Conservation (phyloP, 192 early-diverging fungal species). For the Phycomyces blakesleeanus region DNA sequence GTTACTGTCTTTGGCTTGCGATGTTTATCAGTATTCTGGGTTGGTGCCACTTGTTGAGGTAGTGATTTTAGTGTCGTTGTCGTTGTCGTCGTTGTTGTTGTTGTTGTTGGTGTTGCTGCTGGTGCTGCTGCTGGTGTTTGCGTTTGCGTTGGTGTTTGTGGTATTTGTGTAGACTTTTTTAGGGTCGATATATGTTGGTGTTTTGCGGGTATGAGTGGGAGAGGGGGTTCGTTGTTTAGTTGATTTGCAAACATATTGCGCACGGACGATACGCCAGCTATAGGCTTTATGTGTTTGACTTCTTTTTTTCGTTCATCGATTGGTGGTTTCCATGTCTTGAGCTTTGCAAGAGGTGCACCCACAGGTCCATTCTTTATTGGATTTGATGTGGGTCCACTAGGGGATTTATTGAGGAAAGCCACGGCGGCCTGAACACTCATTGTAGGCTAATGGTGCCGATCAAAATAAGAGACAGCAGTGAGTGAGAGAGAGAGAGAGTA, state of each 20-base stretch:
- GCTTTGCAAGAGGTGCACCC: neutral
- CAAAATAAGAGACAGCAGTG: neutral
- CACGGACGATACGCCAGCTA: neutral
- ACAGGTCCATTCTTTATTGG: neutral
- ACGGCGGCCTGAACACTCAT: constrained; percentile 30
- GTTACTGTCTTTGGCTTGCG: neutral
- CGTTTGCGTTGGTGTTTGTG: neutral
- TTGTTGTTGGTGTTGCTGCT: neutral
- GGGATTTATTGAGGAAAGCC: constrained; percentile 21
- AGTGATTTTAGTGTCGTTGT: too few species aligned
- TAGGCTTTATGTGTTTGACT: neutral
- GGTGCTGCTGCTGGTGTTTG: neutral
- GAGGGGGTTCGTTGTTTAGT: neutral
- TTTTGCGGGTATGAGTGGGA: neutral
- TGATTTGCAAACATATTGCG: neutral
- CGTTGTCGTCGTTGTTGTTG: neutral
- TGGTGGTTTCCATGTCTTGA: constrained; percentile 7
- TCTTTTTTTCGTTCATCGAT: neutral
- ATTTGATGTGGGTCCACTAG: neutral
- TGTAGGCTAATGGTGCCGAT: neutral
- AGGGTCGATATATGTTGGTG: neutral
- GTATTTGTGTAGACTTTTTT: neutral
- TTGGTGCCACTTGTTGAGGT: too few species aligned
- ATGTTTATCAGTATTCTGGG: neutral
- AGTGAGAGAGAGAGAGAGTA: neutral